Evolutionary conservation across 2,329 filamentous ascomycete genomes (phyloP), one percentile per base, ranked within the genome.

Genomic region (Fusarium sp.): DNA sequence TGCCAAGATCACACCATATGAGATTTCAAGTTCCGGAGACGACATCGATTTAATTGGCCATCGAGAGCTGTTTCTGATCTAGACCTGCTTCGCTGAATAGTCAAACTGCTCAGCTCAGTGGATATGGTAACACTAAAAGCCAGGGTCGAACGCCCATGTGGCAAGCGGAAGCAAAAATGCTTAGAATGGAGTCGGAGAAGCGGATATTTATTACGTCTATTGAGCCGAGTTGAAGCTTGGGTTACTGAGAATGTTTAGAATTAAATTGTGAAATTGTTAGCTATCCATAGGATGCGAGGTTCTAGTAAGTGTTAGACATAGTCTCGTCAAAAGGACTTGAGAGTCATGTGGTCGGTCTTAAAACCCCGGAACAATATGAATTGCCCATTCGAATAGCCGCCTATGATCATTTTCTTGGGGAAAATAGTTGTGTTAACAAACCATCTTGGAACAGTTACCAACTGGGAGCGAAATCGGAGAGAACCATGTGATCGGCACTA

Each of bases 381-480:
- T 41, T 25, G 55, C 43, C 54, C 52, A 60, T 30, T 55, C 51
- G 55, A 67, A 53, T 47, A 39, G 11, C 2, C 7, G 15, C 10
- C 8, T 9, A 10, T 19, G 17, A 9, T n/a, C 17, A 1, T 9
- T 33, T 33, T 15, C 6, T 33, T 37, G 8, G 8, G 10, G n/a
- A 37, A n/a, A 37, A 37, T 37, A 14, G 17, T 37, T n/a, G n/a
- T 37, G 35, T 37, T 37, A 10, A n/a, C 17, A 37, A 37, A 37
- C 35, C 35, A 37, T 17, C 17, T 37, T n/a, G 54, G 51, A 44
- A 62, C 48, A 47, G 56, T 67, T 52, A 51, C 40, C 62, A 67
- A 62, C 45, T 35, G 23, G 55, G 56, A 72, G 70, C 73, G 62
- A 74, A 67, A 56, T 69, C 64, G 71, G 71, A 73, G 45, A 58